A percentile compares a stretch with the other conserved stretches of the same genome.
phyloP scores from a whole-genome alignment of 2,329 filamentous ascomycete species.

The Acephala macrosclerotiorum region DNA sequence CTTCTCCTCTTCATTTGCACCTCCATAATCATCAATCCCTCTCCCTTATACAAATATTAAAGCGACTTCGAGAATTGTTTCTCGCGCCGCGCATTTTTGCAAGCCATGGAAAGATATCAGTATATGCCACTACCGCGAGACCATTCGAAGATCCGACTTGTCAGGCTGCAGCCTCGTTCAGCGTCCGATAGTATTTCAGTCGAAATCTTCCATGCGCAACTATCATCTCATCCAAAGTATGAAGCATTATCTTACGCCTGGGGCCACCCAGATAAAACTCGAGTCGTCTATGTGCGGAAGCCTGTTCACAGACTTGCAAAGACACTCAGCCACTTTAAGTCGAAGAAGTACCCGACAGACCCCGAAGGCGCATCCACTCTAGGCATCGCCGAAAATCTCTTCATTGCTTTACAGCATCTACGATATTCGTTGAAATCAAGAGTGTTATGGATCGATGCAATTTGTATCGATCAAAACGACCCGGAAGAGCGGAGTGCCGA shows the following conservation, averaged over 20 bases:
- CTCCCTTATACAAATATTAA: too few relatives aligned
- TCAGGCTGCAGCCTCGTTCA: slow-evolving; percentile 25
- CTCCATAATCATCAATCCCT: too few relatives aligned
- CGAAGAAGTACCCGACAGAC: background rate
- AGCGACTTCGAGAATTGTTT: too few relatives aligned
- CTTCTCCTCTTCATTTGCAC: too few relatives aligned
- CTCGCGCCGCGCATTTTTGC: background rate
- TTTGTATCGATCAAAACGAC: slow-evolving; percentile 40
- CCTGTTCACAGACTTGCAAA: background rate
- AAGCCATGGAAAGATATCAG: slow-evolving; percentile 2
- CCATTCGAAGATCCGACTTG: slow-evolving; percentile 14
- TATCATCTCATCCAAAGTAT: slow-evolving; percentile 14
- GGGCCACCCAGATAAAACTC: slow-evolving; percentile 10
- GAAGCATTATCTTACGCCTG: slow-evolving; percentile 28
- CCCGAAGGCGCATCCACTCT: slow-evolving; percentile 3
- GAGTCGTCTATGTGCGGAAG: background rate
- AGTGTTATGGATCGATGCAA: slow-evolving; percentile 38
- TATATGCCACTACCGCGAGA: slow-evolving; percentile 13
- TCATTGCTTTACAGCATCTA: slow-evolving; percentile 40
- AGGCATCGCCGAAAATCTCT: slow-evolving; percentile 23
- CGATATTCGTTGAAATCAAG: slow-evolving; percentile 48
- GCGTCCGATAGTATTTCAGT: slow-evolving; percentile 3
- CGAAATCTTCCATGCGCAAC: slow-evolving; percentile 14
- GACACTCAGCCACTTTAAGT: background rate
- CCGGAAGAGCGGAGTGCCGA: slow-evolving; percentile 30